Base-by-base conservation (phyloP, 2,329 filamentous ascomycete genomes). In the Diaporthe longicolla region DNA sequence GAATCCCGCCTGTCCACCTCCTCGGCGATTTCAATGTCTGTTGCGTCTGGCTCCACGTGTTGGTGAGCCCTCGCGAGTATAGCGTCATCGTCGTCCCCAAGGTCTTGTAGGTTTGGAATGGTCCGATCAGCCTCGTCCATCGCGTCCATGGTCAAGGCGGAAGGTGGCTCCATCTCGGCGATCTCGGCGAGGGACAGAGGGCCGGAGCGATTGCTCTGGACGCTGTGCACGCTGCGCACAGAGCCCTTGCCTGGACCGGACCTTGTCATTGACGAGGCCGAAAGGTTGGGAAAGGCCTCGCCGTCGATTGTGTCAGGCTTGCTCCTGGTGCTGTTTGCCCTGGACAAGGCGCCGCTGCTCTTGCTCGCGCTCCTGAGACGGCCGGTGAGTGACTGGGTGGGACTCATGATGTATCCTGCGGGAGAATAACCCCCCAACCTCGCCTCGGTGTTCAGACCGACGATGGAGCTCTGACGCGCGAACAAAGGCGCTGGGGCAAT, bases 381-480 rank as follows among this genome's bases (percentile, higher is more conserved):
- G 76, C 86, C 87, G 5, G 89, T 90, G 43, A 93, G 81, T 4
- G 92, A 93, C 48, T 90, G 87, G 57, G 86, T 88, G 0, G 93
- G 92, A 55, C 92, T 93, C 83, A 93, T 91, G 76, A 94, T 84
- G 82, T 90, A 93, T 26, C 87, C 92, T 50, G 86, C 89, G 1
- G 92, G 92, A 32, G 92, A 93, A 82, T 93, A 94, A 40, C 92
- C 92, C 37, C 92, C 92, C 80, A 90, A 88, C 65, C 93, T 87
- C 17, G 93, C 92, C 43, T 89, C 87, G 76, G 83, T 90, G 80
- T 94, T 94, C 48, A 91, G 88, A 71, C 93, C 92, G 69, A 94
- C 87, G 75, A 94, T 93, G n/a, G 92, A 93, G 76, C 85, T 87
- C 45, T 81, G 79, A 21, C 80, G 77, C 52, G 80, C 80, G 54